Conservation (phyloP, 2,329 filamentous ascomycete genomes). For the Sphaerostilbella broomeana region DNA sequence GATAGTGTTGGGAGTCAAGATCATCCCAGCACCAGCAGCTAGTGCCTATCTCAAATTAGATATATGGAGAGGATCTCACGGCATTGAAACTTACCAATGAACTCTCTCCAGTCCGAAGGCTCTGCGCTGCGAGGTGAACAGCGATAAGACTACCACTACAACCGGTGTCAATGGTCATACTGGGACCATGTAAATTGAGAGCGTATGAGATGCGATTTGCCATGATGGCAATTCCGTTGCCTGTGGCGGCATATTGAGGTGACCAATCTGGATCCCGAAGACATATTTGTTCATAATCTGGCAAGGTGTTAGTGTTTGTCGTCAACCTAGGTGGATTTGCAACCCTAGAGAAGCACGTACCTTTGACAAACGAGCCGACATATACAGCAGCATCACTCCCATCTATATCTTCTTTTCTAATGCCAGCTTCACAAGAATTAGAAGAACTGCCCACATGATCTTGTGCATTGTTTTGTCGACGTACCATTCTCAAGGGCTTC, state of each 20-base stretch:
- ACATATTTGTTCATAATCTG: slow-evolving; percentile 46
- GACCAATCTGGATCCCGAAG: slow-evolving; percentile 43
- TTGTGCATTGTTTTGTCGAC: slow-evolving; percentile 4
- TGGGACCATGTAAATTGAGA: slow-evolving; percentile 49
- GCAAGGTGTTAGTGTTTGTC: background rate
- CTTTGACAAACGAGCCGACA: slow-evolving; percentile 46
- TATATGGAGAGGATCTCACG: background rate
- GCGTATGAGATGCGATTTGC: slow-evolving; percentile 50
- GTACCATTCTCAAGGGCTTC: slow-evolving; percentile 45
- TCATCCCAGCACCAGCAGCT: slow-evolving; percentile 45
- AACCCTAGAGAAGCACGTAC: slow-evolving; percentile 19
- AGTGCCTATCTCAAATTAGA: slow-evolving; percentile 32
- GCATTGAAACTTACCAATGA: slow-evolving; percentile 26
- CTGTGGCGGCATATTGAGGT: slow-evolving; percentile 46
- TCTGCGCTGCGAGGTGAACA: slow-evolving; percentile 47
- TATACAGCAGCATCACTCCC: slow-evolving; percentile 42
- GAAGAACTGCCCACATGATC: background rate
- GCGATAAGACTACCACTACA: slow-evolving; percentile 51
- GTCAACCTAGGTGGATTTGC: background rate
- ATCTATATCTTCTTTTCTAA: slow-evolving; percentile 36
- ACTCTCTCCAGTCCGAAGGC: slow-evolving; percentile 39
- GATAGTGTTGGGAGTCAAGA: slow-evolving; percentile 49
- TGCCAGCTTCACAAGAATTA: too few species aligned
- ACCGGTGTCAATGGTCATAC: slow-evolving; percentile 53
- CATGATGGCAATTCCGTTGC: slow-evolving; percentile 46